Percentiles rank a stretch among this genome's conserved stretches.
phyloP scores from a whole-genome alignment of 345 rosid species.

The Acer campestre region DNA sequence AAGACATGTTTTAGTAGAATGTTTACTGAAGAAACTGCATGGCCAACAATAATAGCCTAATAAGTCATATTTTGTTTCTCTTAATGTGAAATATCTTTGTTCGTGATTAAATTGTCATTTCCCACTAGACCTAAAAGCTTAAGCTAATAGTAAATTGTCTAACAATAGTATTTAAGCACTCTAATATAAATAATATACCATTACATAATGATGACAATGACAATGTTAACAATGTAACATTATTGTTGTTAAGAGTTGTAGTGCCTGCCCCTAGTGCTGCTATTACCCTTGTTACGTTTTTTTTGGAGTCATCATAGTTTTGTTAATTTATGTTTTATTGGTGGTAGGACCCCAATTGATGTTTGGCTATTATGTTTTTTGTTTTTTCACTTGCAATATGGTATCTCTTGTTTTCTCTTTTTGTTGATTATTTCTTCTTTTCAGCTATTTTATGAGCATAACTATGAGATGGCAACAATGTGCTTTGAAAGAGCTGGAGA shows the following conservation, averaged over 20 bases:
- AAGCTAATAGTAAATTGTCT: too few species aligned
- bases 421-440: conserved; percentile 1
- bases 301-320: not conserved
- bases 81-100: too few species aligned
- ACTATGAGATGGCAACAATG: conserved; percentile 48
- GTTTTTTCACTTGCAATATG: not conserved
- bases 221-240: not conserved
- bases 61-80: too few species aligned
- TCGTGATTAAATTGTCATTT: not conserved
- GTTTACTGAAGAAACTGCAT: not conserved
- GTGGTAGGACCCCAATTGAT: not conserved
- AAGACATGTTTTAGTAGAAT: not conserved
- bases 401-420: not conserved
- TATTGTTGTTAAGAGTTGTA: too few species aligned
- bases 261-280: not conserved
- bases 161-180: too few species aligned
- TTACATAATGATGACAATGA: not conserved
- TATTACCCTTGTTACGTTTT: not conserved
- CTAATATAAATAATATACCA: not conserved
- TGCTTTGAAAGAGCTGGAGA: conserved; percentile 56
- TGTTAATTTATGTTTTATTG: not conserved
- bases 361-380: not conserved
- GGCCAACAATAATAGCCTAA: too few species aligned
- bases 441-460: conserved; percentile 46
- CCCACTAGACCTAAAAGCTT: too few species aligned